These are phyloP conservation scores for Macadamia tetraphylla DNA, from an alignment of 164 flowering plant species.

Conservation along the genomic window DNA sequence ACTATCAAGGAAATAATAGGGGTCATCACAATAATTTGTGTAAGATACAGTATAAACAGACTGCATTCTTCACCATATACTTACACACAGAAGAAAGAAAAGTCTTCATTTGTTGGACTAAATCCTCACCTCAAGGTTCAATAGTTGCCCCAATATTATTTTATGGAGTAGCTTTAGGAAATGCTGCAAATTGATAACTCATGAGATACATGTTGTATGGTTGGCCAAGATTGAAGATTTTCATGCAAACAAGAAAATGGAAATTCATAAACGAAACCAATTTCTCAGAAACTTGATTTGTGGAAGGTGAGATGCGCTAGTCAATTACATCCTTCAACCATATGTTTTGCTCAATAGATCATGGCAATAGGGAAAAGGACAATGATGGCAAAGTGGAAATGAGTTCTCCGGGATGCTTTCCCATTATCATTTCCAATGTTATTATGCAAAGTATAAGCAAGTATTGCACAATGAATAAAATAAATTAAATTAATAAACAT, in stretches of 20 bases:
- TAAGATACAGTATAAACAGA: no score
- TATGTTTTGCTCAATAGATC: neutral
- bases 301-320: neutral
- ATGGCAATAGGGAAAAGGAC: neutral
- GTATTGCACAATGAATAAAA: neutral
- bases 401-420: constrained; percentile 3
- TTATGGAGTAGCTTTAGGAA: neutral
- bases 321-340: neutral
- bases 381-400: neutral
- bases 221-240: neutral
- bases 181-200: neutral
- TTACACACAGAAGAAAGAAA: no score
- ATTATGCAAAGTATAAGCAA: neutral
- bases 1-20: no score
- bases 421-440: constrained; percentile 6
- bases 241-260: neutral
- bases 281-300: neutral
- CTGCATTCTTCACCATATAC: no score
- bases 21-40: no score
- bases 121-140: neutral
- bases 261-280: neutral
- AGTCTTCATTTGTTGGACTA: no score
- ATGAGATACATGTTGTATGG: neutral
- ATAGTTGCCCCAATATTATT: neutral
- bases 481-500: no score